Conservation (phyloP, 73 alveolate genomes). For the Paramecium biaurelia region DNA sequence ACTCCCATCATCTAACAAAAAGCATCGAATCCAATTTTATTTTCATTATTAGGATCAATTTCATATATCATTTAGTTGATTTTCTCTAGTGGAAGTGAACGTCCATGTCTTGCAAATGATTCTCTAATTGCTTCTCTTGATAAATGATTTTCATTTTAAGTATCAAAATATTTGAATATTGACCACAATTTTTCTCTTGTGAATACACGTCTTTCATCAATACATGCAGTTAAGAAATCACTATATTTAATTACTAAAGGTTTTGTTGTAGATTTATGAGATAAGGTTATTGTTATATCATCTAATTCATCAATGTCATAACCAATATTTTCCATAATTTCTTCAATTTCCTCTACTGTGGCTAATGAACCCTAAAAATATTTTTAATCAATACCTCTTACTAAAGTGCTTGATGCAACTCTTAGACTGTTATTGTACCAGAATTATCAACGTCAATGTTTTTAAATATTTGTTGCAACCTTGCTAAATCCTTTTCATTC, state of each 20-base stretch:
- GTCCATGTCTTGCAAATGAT: constrained; percentile 56
- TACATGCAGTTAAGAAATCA: constrained; percentile 1
- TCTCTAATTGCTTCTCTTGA: constrained; percentile 64
- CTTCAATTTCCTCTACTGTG: constrained; percentile 20
- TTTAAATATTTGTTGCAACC: neutral
- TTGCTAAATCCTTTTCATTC: constrained; percentile 29
- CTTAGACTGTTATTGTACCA: constrained; percentile 39
- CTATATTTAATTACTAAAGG: constrained; percentile 16
- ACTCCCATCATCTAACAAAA: constrained; percentile 52
- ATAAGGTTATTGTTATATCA: neutral
- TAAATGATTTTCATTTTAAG: constrained; percentile 51
- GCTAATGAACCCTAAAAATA: neutral
- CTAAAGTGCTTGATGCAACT: neutral
- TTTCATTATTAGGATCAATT: constrained; percentile 66
- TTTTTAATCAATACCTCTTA: neutral
- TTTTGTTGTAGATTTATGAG: neutral
- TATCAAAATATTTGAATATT: constrained; percentile 68
- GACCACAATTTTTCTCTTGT: constrained; percentile 54
- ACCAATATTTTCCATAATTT: neutral
- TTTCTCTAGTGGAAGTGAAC: constrained; percentile 28
- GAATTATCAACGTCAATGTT: constrained; percentile 38
- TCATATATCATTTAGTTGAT: constrained; percentile 61
- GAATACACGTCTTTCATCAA: neutral
- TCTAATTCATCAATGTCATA: neutral
- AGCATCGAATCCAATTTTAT: constrained; percentile 62